A percentile compares a stretch with the other conserved stretches of the same genome.
phyloP scores from a whole-genome alignment of 2,329 filamentous ascomycete genomes.

The Pestalotiopsis fici region DNA sequence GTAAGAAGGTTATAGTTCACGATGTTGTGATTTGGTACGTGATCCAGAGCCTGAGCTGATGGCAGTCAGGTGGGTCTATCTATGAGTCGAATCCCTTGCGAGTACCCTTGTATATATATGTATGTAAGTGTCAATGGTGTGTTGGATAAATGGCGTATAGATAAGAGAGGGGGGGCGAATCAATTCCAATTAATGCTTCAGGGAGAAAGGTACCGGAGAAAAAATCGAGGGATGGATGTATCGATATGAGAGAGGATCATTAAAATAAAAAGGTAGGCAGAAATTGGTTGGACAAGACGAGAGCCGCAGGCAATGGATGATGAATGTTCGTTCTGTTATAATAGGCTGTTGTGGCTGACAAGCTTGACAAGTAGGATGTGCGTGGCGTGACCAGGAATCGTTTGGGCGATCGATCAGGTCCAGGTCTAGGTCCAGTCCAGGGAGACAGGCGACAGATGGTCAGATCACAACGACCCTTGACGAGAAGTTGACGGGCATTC shows the following conservation, averaged over 20 bases:
- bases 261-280: background rate
- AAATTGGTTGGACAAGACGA: constrained; percentile 7
- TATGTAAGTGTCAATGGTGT: constrained; percentile 10
- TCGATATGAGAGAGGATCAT: constrained; percentile 7
- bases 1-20: constrained; percentile 21
- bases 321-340: background rate
- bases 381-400: background rate
- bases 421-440: no score
- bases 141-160: background rate
- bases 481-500: background rate
- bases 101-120: background rate
- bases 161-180: background rate
- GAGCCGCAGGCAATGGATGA: constrained; percentile 1
- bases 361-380: background rate
- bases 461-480: background rate
- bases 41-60: constrained; percentile 26
- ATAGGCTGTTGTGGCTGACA: background rate
- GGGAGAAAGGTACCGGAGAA: background rate
- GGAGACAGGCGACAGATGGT: background rate
- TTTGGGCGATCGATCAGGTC: constrained; percentile 1
- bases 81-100: constrained; percentile 15
- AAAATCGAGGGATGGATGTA: constrained; percentile 5
- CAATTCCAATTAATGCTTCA: background rate
- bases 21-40: constrained; percentile 22
- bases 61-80: constrained; percentile 24